Conservation (phyloP, 768 basidiomycete species). For the Ramaria sp. region DNA sequence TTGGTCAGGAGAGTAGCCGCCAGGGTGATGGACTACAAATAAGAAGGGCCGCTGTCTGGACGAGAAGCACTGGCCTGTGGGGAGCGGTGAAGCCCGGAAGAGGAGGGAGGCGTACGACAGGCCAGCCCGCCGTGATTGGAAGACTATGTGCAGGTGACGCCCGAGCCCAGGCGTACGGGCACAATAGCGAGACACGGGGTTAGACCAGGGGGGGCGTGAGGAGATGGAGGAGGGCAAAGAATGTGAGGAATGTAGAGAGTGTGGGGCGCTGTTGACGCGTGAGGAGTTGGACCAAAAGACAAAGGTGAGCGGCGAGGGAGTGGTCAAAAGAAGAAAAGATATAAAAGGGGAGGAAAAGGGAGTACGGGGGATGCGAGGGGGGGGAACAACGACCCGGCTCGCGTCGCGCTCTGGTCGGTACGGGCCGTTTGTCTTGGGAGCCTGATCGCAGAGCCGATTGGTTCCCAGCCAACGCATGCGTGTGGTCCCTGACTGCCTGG, state of each 20-base stretch:
- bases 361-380: background rate
- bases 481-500: background rate
- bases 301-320: background rate
- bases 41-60: too few relatives aligned
- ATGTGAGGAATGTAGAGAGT: background rate
- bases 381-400: background rate
- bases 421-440: background rate
- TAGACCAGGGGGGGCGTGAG: background rate
- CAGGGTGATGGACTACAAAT: background rate
- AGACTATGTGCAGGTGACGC: conserved; percentile 1
- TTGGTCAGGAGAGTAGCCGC: conserved; percentile 5
- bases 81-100: background rate
- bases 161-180: background rate
- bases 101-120: conserved; percentile 1
- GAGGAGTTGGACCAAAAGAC: background rate
- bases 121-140: conserved; percentile 6
- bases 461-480: background rate
- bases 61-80: background rate
- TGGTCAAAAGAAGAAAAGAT: background rate
- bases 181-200: conserved; percentile 3
- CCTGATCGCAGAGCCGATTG: background rate
- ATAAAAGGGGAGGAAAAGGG: background rate
- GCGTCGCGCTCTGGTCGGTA: background rate
- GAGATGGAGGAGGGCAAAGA: background rate
- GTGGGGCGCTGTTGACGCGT: background rate